Evolutionary conservation across 345 rosid genomes (phyloP).

Genomic region (Eucalyptus globulus): DNA sequence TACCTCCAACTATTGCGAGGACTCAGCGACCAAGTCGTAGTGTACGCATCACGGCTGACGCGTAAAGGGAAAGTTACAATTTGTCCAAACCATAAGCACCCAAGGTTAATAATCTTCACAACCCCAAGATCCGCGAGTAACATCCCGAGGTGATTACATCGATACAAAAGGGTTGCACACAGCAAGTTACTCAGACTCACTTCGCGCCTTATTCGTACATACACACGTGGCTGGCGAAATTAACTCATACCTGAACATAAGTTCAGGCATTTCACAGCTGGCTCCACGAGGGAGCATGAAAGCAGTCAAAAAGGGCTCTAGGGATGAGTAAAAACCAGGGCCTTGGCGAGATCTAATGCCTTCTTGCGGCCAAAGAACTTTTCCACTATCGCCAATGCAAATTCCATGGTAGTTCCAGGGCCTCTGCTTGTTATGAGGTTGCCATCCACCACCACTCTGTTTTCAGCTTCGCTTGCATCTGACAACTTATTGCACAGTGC

Average conservation of each 20-base stretch:
- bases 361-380: constrained; percentile 64
- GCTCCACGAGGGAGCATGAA: background rate
- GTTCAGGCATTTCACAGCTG: background rate
- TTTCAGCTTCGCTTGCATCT: constrained; percentile 59
- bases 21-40: background rate
- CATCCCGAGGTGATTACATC: background rate
- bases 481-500: constrained; percentile 72
- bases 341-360: constrained; percentile 64
- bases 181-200: background rate
- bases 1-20: background rate
- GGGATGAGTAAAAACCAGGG: constrained; percentile 27
- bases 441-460: constrained; percentile 84
- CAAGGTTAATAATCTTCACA: background rate
- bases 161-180: background rate
- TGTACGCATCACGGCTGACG: background rate
- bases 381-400: constrained; percentile 72
- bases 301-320: constrained; percentile 2
- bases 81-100: background rate
- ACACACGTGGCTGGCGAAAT: background rate
- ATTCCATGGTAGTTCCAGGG: constrained; percentile 90
- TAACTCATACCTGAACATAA: background rate
- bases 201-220: background rate
- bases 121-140: background rate
- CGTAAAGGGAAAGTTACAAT: background rate
- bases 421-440: constrained; percentile 88